Conservation (phyloP, 139 green algal genomes). For the Haematococcus sp. region DNA sequence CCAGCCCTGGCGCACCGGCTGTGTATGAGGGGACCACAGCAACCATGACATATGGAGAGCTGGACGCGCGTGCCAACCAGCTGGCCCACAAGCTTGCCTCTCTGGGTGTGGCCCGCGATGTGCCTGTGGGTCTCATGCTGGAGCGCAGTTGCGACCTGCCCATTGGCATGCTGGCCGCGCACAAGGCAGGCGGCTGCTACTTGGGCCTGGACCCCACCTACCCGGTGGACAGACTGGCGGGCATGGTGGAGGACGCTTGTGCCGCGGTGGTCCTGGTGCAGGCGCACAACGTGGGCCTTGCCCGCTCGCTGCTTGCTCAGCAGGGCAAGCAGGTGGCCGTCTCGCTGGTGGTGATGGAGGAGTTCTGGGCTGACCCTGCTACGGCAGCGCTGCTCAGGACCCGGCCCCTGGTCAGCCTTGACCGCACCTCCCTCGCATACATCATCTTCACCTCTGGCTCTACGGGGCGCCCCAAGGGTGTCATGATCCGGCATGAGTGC, state of each 20-base stretch:
- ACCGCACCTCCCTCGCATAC: neutral
- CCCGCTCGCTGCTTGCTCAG: too few relatives aligned
- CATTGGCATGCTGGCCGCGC: too few relatives aligned
- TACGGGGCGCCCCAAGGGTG: constrained; percentile 58
- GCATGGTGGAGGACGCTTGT: too few relatives aligned
- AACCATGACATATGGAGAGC: neutral
- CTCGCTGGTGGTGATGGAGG: too few relatives aligned
- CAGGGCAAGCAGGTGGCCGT: too few relatives aligned
- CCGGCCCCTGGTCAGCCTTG: too few relatives aligned
- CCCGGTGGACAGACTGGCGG: too few relatives aligned
- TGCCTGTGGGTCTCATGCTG: neutral
- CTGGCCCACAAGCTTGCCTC: neutral
- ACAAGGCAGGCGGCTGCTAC: neutral
- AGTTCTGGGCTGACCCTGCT: too few relatives aligned
- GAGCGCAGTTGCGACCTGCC: neutral
- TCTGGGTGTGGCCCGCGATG: neutral
- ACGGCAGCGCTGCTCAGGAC: too few relatives aligned
- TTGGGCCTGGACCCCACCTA: too few relatives aligned
- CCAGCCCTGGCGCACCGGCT: neutral
- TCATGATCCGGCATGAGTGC: constrained; percentile 1
- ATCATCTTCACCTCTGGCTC: constrained; percentile 63
- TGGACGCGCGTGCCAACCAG: neutral
- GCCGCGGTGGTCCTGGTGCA: too few relatives aligned
- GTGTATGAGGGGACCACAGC: neutral
- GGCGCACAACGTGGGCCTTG: too few relatives aligned